Evolutionary conservation across 768 basidiomycete genomes (phyloP).

Genomic region (button mushroom (Agaricus bisporus)): DNA sequence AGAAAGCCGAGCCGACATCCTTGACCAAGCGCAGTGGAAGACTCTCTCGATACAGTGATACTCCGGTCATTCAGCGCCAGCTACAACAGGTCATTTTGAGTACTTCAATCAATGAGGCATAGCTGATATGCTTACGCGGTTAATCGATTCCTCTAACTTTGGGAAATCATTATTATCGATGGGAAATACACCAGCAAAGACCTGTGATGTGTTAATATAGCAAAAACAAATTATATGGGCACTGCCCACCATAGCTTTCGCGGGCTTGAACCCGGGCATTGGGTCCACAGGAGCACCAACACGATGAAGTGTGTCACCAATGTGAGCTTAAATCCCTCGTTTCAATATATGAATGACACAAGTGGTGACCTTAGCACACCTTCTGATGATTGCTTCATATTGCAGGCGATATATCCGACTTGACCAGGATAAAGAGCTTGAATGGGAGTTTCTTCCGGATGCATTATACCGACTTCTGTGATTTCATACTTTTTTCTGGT

Average conservation of each 20-base stretch:
- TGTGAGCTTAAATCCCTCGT: conserved; percentile 52
- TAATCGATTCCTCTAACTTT: conserved; percentile 94
- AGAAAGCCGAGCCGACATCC: conserved; percentile 94
- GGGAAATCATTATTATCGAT: conserved; percentile 86
- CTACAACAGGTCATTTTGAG: conserved; percentile 26
- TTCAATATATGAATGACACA: background rate
- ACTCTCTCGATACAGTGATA: conserved; percentile 87
- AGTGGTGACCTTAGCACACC: conserved; percentile 36
- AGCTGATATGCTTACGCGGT: conserved; percentile 49
- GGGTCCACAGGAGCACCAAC: conserved; percentile 70
- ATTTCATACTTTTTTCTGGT: conserved; percentile 88
- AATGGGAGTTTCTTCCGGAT: conserved; percentile 84
- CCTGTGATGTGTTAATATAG: conserved; percentile 36
- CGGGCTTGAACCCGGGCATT: conserved; percentile 86
- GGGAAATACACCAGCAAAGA: conserved; percentile 93
- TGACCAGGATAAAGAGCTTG: conserved; percentile 66
- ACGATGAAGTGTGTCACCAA: conserved; percentile 89
- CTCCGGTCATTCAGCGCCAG: conserved; percentile 83
- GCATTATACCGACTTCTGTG: conserved; percentile 80
- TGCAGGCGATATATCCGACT: conserved; percentile 88
- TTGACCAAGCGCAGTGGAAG: conserved; percentile 91
- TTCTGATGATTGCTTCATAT: conserved; percentile 96
- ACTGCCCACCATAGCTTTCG: conserved; percentile 81
- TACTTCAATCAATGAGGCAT: conserved; percentile 12
- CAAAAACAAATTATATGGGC: background rate